Conservation (phyloP, 2,329 filamentous ascomycete species). For the Aspergillus jensenii region DNA sequence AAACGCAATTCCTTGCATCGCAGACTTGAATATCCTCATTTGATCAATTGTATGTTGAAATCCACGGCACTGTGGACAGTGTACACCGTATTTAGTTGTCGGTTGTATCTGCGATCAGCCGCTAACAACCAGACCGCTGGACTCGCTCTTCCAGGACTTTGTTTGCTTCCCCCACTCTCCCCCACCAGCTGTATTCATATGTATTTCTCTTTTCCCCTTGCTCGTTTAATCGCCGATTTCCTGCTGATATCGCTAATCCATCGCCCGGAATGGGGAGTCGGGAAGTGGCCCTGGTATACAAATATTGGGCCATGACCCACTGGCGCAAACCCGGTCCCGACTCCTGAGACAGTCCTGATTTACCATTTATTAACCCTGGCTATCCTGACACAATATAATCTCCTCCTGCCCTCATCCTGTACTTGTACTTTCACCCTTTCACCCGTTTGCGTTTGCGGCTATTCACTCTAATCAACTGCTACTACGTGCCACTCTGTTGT, state of each 20-base stretch:
- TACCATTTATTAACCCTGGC: background rate
- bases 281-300: constrained; percentile 4
- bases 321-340: constrained; percentile 3
- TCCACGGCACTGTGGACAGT: background rate
- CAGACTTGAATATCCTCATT: no score
- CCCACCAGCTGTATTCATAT: constrained; percentile 14
- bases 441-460: background rate
- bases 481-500: background rate
- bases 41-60: no score
- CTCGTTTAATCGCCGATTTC: constrained; percentile 2
- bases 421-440: background rate
- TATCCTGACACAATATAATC: background rate
- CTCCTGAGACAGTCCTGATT: constrained; percentile 1
- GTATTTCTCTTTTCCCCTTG: background rate
- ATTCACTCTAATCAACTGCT: background rate
- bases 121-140: constrained; percentile 30
- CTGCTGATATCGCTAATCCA: background rate
- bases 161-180: constrained; percentile 16
- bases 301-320: constrained; percentile 4
- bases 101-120: constrained; percentile 18
- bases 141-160: constrained; percentile 19
- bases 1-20: no score
- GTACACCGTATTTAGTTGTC: background rate
- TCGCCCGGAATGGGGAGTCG: constrained; percentile 1
- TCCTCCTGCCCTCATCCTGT: background rate